Conservation (phyloP, 139 green algal genomes). For the Volvox africanus region DNA sequence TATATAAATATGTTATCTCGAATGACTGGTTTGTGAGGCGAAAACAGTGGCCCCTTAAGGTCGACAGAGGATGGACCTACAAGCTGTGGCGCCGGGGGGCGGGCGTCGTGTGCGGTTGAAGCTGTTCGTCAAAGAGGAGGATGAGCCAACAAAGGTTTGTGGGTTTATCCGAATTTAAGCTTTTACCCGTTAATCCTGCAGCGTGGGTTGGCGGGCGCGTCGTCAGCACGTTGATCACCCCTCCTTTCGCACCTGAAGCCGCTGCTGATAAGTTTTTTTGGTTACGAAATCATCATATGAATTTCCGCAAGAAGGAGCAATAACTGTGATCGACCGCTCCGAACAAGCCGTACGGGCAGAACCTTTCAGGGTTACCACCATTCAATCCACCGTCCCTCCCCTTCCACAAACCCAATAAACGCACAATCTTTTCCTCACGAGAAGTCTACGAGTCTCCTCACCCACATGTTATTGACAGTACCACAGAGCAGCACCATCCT, state of each 20-base stretch:
- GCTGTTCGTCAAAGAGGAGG: slow-evolving; percentile 23
- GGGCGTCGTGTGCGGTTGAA: neutral
- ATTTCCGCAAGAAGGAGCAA: no score
- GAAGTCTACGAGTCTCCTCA: no score
- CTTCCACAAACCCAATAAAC: no score
- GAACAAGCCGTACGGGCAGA: no score
- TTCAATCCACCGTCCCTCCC: no score
- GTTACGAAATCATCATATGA: no score
- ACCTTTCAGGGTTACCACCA: no score
- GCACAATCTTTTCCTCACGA: no score
- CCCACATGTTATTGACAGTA: no score
- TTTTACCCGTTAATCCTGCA: neutral
- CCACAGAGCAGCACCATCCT: no score
- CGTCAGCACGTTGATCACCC: neutral
- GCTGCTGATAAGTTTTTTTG: neutral
- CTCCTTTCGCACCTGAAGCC: neutral
- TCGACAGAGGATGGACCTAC: neutral
- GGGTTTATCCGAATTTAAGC: neutral
- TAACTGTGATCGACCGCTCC: no score
- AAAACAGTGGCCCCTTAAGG: neutral
- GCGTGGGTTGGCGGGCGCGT: neutral
- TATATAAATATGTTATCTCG: neutral
- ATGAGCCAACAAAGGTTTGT: slow-evolving; percentile 22
- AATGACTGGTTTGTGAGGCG: neutral
- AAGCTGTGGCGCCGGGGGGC: neutral